Evolutionary conservation across 2,329 filamentous ascomycete genomes (phyloP), one percentile per base, ranked within the genome.

Genomic region (Alternaria angustiovoidea): DNA sequence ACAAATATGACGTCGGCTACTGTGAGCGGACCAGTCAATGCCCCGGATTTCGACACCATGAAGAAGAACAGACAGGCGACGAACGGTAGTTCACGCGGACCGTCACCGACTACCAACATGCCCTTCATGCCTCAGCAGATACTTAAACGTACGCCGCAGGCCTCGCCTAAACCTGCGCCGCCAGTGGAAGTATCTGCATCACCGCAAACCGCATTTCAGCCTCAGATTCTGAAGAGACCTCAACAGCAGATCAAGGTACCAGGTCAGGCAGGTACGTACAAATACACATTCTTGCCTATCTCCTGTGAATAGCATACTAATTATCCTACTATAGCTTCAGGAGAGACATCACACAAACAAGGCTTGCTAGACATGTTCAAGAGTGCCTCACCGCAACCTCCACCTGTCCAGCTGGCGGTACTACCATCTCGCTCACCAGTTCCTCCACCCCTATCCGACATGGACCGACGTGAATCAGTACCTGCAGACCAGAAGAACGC

Each of bases 1-100:
- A 48, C 66, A 14, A 64, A 67, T 12, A 66, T 78, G 14, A 79
- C 78, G 4, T 77, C 77, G n/a, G 79, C 79, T 22, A 81, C 78
- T 22, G 74, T 81, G 2, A 76, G 71, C 26, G 78, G 78, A n/a
- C 79, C 79, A 3, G 68, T 81, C n/a, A 80, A 80, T 47, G 77
- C 73, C 1, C 79, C 79, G 4, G 77, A 80, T 41, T 80, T 81
- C 46, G 75, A 78, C 2, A 79, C 77, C 2, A 68, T 80, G 36
- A 76, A 73, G 57, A 75, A 75, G 57, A 68, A 74, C 39, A 66
- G 67, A 24, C 72, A 72, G 22, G 54, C 63, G 14, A 32, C 59
- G 7, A 67, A 73, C 51, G 66, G 66, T 8, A 64, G 65, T 54
- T 74, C 72, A 36, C 71, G 74, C 18, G 70, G 74, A 14, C 65